A percentile compares a stretch with the other conserved stretches of the same genome.
These are phyloP conservation scores for Trematosphaeria pertusa DNA, from an alignment of 2,329 filamentous ascomycete species.

Conservation along the genomic window DNA sequence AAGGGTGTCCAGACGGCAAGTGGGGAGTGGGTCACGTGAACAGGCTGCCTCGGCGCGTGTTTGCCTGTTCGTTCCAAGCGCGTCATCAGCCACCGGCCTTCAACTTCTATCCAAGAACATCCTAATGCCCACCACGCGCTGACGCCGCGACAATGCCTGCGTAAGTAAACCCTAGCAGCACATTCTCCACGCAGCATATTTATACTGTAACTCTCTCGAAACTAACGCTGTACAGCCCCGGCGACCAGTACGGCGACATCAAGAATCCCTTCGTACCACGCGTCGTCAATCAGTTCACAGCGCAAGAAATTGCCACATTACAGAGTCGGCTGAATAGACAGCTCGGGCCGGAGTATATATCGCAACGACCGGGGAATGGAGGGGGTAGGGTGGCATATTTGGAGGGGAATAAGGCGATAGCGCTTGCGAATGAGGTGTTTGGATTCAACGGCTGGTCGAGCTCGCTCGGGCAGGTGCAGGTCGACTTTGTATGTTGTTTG, in stretches of 20 bases:
- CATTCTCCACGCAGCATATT: background rate
- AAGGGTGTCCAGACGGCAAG: background rate
- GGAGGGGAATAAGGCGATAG: slow-evolving; percentile 95
- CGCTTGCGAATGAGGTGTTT: slow-evolving; percentile 92
- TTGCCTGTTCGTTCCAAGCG: slow-evolving; percentile 32
- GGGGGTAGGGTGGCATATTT: slow-evolving; percentile 92
- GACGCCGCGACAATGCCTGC: slow-evolving; percentile 42
- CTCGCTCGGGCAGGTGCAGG: slow-evolving; percentile 90
- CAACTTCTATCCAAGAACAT: slow-evolving; percentile 28
- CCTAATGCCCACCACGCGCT: slow-evolving; percentile 31
- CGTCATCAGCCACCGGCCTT: slow-evolving; percentile 40
- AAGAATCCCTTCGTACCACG: slow-evolving; percentile 85
- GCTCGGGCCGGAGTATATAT: slow-evolving; percentile 95
- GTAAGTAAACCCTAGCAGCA: slow-evolving; percentile 33
- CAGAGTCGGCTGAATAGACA: slow-evolving; percentile 89
- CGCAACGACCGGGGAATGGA: slow-evolving; percentile 79
- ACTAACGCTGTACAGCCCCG: slow-evolving; percentile 40
- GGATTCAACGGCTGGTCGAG: slow-evolving; percentile 98
- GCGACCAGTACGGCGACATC: slow-evolving; percentile 48
- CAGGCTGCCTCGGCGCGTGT: slow-evolving; percentile 15
- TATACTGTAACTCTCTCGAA: background rate
- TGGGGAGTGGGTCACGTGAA: slow-evolving; percentile 11
- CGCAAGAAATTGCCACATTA: slow-evolving; percentile 87
- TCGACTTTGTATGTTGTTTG: slow-evolving; percentile 75
- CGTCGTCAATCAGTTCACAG: slow-evolving; percentile 80